Evolutionary conservation across 1,284 basidiomycete genomes (phyloP), one percentile per base, ranked within the genome.

Genomic region (Farysia itapuensis): DNA sequence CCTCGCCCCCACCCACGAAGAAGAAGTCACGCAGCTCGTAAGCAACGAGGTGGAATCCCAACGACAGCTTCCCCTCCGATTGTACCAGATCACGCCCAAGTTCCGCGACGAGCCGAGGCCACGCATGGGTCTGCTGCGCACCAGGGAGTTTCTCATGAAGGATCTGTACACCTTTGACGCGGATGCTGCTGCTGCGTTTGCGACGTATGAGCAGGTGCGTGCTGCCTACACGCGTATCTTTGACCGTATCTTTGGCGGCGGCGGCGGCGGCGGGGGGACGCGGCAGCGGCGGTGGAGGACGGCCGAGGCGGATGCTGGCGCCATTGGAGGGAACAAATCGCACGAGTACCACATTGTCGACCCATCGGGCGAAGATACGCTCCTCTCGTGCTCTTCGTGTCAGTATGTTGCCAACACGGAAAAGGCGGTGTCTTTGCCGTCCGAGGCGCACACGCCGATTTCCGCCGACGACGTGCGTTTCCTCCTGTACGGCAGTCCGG

Each of bases 61-160:
- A 21, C 56, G 67, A 9, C 45, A 67, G 14, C 58, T 78, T 2
- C 78, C 78, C 4, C 45, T 78, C 4, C 44, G 67, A 8, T 46
- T 78, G 4, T 78, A 73, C 46, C 78, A 78, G 39, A 67, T 74
- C 21, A 68, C 74, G 1, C 52, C 67, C 35, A 78, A 78, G 51
- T 75, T 75, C 41, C 48, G 78, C 16, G 77, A 78, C 46, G 78
- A 78, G 54, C 72, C 74, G 4, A 35, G 78, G 5, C 77, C 78
- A 6, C 48, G 78, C 4, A 70, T 71, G 46, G 78, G 77, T 1
- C 48, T 78, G 8, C 38, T 78, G 18, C 39, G 78, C 8, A 77
- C 77, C 1, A 69, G 72, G 23, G 75, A 77, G 33, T 78, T 78
- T 43, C 33, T 77, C 5, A 78, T 78, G 78, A 78, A 78, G 35